Conservation (phyloP, 2,329 filamentous ascomycete genomes). For the Claviceps purpurea region DNA sequence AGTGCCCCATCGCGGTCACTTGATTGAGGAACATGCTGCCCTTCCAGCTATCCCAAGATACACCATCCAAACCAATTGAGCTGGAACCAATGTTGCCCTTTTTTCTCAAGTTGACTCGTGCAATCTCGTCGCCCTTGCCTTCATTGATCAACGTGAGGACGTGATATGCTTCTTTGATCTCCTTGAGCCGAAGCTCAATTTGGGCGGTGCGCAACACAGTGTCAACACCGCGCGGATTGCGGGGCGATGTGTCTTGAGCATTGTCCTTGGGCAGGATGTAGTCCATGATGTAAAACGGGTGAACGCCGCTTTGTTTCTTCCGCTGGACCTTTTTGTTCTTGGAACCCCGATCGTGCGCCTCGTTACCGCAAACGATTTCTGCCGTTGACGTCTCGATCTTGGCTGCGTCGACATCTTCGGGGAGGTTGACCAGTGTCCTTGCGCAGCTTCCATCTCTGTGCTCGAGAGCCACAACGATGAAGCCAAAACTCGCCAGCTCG, state of each 20-base stretch:
- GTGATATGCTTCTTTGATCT: slow-evolving; percentile 50
- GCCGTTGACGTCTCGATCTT: slow-evolving; percentile 17
- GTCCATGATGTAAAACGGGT: slow-evolving; percentile 37
- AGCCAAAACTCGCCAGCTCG: slow-evolving; percentile 53
- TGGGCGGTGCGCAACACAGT: slow-evolving; percentile 45
- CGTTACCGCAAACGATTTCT: slow-evolving; percentile 11
- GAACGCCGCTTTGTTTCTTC: slow-evolving; percentile 14
- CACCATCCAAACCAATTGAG: slow-evolving; percentile 41
- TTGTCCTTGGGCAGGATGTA: slow-evolving; percentile 51
- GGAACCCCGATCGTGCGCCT: slow-evolving; percentile 10
- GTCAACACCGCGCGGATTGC: slow-evolving; percentile 48
- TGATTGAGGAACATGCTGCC: slow-evolving; percentile 39
- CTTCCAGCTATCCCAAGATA: slow-evolving; percentile 44
- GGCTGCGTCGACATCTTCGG: slow-evolving; percentile 22
- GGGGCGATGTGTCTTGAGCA: slow-evolving; percentile 33
- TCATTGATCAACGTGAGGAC: slow-evolving; percentile 40
- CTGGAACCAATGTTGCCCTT: slow-evolving; percentile 46
- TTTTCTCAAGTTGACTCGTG: slow-evolving; percentile 37
- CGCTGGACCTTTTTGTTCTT: slow-evolving; percentile 18
- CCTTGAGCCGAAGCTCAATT: slow-evolving; percentile 47
- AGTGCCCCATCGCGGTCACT: slow-evolving; percentile 51
- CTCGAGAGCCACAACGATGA: slow-evolving; percentile 51
- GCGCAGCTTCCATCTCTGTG: slow-evolving; percentile 53
- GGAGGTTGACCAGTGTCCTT: slow-evolving; percentile 45
- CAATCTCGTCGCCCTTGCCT: slow-evolving; percentile 38